Evolutionary conservation across 2,329 filamentous ascomycete species (phyloP).

Genomic region (Chrysoporthe austroafricana): DNA sequence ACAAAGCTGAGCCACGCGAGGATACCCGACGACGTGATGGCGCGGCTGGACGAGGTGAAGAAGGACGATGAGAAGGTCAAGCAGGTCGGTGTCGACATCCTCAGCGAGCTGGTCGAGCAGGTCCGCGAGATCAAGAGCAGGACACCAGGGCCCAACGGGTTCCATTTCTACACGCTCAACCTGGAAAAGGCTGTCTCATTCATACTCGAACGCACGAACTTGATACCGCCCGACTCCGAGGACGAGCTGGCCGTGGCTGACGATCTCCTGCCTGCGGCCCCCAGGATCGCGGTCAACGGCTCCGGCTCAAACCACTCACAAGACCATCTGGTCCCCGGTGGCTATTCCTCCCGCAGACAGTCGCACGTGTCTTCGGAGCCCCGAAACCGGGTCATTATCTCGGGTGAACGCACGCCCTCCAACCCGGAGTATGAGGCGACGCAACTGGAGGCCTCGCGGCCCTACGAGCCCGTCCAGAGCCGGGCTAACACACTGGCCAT

Average conservation of each 20-base stretch:
- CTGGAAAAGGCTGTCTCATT: constrained; percentile 95
- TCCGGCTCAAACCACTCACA: constrained; percentile 39
- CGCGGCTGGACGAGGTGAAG: constrained; percentile 72
- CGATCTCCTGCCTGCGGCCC: constrained; percentile 48
- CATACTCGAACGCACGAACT: constrained; percentile 81
- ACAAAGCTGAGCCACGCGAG: constrained; percentile 92
- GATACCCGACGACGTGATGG: constrained; percentile 72
- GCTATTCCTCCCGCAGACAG: constrained; percentile 57
- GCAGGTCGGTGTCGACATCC: constrained; percentile 76
- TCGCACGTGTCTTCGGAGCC: constrained; percentile 84
- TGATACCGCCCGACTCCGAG: constrained; percentile 67
- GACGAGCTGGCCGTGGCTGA: constrained; percentile 54
- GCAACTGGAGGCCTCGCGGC: constrained; percentile 78
- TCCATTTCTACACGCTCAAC: constrained; percentile 98
- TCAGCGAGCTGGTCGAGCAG: constrained; percentile 81
- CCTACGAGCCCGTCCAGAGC: constrained; percentile 72
- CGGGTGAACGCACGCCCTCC: constrained; percentile 58
- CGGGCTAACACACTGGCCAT: constrained; percentile 88
- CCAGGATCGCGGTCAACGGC: constrained; percentile 58
- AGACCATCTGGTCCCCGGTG: constrained; percentile 16
- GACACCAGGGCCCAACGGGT: constrained; percentile 69
- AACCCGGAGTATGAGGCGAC: constrained; percentile 71
- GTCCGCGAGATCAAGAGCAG: constrained; percentile 67
- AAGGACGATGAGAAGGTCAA: constrained; percentile 83
- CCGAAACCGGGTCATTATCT: constrained; percentile 85